phyloP scores from a whole-genome alignment of 495 filamentous ascomycete species.

The Aspergillus leporis region DNA sequence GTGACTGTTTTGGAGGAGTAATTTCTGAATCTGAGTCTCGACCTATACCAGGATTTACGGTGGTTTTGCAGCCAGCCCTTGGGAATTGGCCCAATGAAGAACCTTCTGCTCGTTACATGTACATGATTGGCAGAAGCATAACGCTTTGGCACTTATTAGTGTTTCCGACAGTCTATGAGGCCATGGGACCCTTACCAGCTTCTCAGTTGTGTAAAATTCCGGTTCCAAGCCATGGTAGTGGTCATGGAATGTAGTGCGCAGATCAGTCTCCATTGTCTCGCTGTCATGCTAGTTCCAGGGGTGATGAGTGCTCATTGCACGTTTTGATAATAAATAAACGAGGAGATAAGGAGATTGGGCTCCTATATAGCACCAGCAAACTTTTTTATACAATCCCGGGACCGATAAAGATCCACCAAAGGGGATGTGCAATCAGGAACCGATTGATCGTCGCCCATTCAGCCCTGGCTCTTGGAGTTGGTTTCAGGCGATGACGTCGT shows the following conservation, averaged over 20 bases:
- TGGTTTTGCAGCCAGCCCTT: conserved; percentile 68
- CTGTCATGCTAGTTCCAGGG: conserved; percentile 18
- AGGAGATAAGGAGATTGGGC: neutral
- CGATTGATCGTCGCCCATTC: neutral
- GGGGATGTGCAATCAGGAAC: conserved; percentile 7
- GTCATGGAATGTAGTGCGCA: conserved; percentile 21
- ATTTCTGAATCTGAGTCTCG: conserved; percentile 52
- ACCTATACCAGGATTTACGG: conserved; percentile 62
- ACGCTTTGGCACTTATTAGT: conserved; percentile 37
- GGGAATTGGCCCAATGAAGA: conserved; percentile 70
- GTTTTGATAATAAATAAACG: neutral
- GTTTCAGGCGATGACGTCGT: conserved; percentile 34
- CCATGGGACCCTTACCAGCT: conserved; percentile 45
- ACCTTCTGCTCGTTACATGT: conserved; percentile 61
- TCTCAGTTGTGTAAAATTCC: conserved; percentile 54
- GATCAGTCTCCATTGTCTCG: conserved; percentile 20
- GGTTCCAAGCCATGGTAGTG: conserved; percentile 38
- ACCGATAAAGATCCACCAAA: neutral
- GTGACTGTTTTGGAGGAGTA: conserved; percentile 58
- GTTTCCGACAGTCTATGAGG: neutral
- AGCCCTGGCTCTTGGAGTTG: conserved; percentile 11
- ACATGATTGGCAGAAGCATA: conserved; percentile 65
- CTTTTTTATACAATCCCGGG: neutral
- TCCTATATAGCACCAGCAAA: neutral
- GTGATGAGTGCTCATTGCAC: conserved; percentile 35